Conservation (phyloP, 345 rosid species). For the Balakata baccata region DNA sequence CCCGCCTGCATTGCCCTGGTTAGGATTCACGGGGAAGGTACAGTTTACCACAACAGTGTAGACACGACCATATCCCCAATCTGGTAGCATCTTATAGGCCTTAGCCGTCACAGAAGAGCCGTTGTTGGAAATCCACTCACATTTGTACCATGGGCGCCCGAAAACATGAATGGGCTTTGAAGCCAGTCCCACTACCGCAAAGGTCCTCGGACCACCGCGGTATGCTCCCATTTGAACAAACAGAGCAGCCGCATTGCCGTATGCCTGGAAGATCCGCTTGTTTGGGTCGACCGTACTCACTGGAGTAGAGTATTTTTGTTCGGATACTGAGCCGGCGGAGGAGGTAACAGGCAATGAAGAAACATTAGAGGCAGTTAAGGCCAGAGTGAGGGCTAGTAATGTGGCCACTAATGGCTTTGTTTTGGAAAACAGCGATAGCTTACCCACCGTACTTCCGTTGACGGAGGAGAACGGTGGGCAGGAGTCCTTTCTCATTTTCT, state of each 20-base stretch:
- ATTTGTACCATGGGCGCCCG: constrained; percentile 70
- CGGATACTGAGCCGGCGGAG: constrained; percentile 18
- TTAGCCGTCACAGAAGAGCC: constrained; percentile 54
- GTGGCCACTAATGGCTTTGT: constrained; percentile 62
- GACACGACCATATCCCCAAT: constrained; percentile 91
- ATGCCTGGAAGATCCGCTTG: constrained; percentile 63
- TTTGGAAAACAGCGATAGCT: constrained; percentile 47
- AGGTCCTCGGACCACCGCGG: constrained; percentile 70
- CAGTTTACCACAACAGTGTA: constrained; percentile 84
- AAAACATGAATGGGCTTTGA: constrained; percentile 74
- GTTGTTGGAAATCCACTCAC: constrained; percentile 72
- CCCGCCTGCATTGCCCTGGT: constrained; percentile 60
- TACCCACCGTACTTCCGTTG: constrained; percentile 23
- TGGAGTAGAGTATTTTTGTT: constrained; percentile 27
- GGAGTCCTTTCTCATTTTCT: constrained; percentile 51
- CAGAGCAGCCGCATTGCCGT: constrained; percentile 77
- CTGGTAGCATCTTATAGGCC: constrained; percentile 70
- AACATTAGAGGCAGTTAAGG: constrained; percentile 17
- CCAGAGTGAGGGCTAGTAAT: constrained; percentile 56
- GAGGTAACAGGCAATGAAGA: constrained; percentile 13
- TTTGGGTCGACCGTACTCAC: constrained; percentile 40
- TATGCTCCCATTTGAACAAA: constrained; percentile 87
- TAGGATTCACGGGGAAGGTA: constrained; percentile 57
- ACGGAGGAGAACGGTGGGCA: constrained; percentile 26
- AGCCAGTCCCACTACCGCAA: constrained; percentile 73